Evolutionary conservation across 805 yeast species (phyloP), one percentile per base, ranked within the genome.

Genomic region (Myxozyma udenii): DNA sequence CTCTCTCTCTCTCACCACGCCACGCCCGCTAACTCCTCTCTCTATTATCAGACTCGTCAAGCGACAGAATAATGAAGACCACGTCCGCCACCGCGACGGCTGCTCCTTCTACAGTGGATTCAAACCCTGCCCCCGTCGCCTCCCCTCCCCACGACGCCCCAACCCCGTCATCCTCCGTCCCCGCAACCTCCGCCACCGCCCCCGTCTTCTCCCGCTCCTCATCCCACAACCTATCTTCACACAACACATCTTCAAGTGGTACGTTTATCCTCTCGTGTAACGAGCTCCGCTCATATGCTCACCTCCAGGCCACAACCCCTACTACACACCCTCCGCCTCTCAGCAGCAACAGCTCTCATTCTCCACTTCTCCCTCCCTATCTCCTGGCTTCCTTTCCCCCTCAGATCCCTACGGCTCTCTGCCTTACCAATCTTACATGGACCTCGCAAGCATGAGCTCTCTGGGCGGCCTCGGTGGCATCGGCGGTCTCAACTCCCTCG

Each of bases 291-390:
- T 3, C 50, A 66, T 46, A 55, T 67, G 28, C 73, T 70, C 4
- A 66, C 70, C 23, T 71, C 9, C 33, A 28, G 33, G 33, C 14
- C 44, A 67, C 42, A 71, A 71, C 33, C 68, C 72, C 4, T 71
- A 72, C 2, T 67, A 66, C 19, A 65, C 69, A 16, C 70, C 71
- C 6, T 47, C 50, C n/a, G 41, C 58, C 54, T 65, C 14, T 48
- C 41, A 25, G 22, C 55, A 4, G 41, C 54, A 5, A 28, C 58
- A 46, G 32, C 23, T 51, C 25, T 48, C 58, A 37, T 41, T 58
- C 46, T 45, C 58, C 19, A 37, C 35, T 46, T 64, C 51, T 61
- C 64, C 46, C 58, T 58, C 47, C 25, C 48, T 53, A 24, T 42
- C 56, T 24, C 54, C 52, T n/a, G 58, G 53, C 39, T 19, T 42